Percentiles rank a stretch among this genome's conserved stretches.
These are phyloP conservation scores for Bryoerythrophyllum caledonicum DNA, from an alignment of 225 moss, liverwort and hornwort genomes.

Conservation along the genomic window DNA sequence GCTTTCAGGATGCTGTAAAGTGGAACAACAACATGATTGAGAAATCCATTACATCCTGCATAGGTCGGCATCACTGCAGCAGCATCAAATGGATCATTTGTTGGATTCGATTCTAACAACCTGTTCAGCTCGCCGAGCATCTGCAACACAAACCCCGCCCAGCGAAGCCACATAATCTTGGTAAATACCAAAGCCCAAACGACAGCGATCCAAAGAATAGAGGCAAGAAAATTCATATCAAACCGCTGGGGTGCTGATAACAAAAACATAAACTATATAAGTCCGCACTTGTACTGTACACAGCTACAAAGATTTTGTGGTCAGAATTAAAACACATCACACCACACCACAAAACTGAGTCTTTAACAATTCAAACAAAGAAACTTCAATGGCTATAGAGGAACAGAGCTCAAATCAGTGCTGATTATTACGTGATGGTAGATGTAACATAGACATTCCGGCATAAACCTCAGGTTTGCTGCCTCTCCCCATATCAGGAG, in stretches of 20 bases:
- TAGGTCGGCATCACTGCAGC: constrained; percentile 77
- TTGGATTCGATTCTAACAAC: constrained; percentile 67
- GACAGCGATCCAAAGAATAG: not conserved
- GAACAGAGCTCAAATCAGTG: constrained; percentile 5
- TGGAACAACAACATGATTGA: constrained; percentile 75
- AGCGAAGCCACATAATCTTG: constrained; percentile 1
- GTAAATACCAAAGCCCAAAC: not conserved
- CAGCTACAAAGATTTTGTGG: not conserved
- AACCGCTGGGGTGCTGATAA: not conserved
- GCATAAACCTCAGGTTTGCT: constrained; percentile 94
- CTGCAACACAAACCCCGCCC: constrained; percentile 42
- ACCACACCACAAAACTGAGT: not conserved
- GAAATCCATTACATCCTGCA: constrained; percentile 72
- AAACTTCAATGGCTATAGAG: not conserved
- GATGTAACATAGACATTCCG: constrained; percentile 93
- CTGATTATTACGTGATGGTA: constrained; percentile 73
- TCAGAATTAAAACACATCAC: not conserved
- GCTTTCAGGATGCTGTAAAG: constrained; percentile 71
- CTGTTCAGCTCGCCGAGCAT: constrained; percentile 85
- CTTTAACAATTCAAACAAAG: not conserved
- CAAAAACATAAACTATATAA: not conserved
- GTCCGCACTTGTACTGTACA: not conserved
- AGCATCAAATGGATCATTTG: constrained; percentile 45
- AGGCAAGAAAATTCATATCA: not conserved
- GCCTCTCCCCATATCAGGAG: constrained; percentile 99